Percentiles rank a stretch among this genome's conserved stretches.
Conservation (phyloP, 139 green algal genomes). For the Pedinophyceae sp. region DNA sequence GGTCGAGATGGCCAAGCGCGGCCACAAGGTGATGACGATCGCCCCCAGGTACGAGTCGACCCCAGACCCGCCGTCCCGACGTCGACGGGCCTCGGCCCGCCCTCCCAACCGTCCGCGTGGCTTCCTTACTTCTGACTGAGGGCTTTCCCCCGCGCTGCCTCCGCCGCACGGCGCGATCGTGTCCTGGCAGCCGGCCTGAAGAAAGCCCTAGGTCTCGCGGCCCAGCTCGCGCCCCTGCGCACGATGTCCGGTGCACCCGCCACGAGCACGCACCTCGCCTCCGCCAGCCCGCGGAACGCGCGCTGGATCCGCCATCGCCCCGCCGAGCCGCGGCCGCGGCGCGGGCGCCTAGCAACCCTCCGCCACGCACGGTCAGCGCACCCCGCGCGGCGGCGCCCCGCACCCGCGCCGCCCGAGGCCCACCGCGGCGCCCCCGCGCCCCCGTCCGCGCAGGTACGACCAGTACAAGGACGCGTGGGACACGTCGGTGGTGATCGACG, state of each 20-base stretch:
- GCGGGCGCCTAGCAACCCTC: too few species aligned
- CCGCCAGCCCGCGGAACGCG: too few species aligned
- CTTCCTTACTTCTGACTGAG: neutral
- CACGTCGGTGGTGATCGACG: conserved; percentile 53
- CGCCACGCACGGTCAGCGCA: neutral
- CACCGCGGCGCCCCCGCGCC: neutral
- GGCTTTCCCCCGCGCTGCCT: neutral
- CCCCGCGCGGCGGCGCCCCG: neutral
- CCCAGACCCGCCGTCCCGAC: neutral
- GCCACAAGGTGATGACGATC: conserved; percentile 90
- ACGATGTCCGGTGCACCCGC: too few species aligned
- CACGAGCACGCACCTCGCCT: too few species aligned
- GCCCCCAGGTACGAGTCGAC: conserved; percentile 62
- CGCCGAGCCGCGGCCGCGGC: too few species aligned
- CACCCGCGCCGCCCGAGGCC: neutral
- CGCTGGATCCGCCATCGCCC: too few species aligned
- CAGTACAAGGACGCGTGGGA: conserved; percentile 96
- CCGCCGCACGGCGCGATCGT: neutral
- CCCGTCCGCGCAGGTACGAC: conserved; percentile 56
- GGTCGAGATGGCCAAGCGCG: conserved; percentile 68
- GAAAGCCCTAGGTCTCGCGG: neutral
- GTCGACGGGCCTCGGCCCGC: neutral
- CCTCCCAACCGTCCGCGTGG: neutral
- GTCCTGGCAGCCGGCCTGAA: neutral
- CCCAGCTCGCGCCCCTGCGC: neutral